Base-by-base conservation (phyloP, 208 protist genomes). In the Leishmania mexicana region DNA sequence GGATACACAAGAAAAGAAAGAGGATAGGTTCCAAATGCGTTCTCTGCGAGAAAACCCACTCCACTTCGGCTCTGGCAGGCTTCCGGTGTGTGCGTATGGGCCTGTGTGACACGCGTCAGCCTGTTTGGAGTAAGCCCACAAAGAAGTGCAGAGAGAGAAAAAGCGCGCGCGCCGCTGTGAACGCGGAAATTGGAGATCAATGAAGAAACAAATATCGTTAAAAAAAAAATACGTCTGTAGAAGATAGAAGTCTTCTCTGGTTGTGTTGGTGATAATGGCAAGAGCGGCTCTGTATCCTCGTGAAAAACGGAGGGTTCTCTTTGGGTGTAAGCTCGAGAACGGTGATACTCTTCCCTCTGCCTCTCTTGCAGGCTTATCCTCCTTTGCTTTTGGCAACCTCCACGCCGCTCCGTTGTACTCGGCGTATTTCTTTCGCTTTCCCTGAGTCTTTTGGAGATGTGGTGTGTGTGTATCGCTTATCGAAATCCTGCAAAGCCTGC, bases 381-480 rank as follows among this genome's bases (percentile, higher is more conserved):
- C 13, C 11, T 17, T 67, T 60, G 24, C 3, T 24, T 7, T 7
- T 6, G 54, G 54, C 31, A 17, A 68, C 31, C 5, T 31, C 62
- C 2, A 40, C 31, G 62, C 31, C 42, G 31, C 62, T 68, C 17
- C 31, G 62, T 24, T 49, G 67, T 13, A 35, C 3, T 35, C 35
- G 38, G 2, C 3, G 35, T 31, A 10, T 31, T 24, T 60, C 49
- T 5, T 28, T 76, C 72, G 28, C 42, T 40, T 38, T 76, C 72
- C 3, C n/a, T 58, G 42, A 31, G 7, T 60, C 1, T 2, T 2
- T 38, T 28, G n/a, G 5, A 42, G n/a, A 40, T 68, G 31, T 21
- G 31, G 31, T 3, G 68, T 74, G 68, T 74, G 42, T 74, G 51
- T 80, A 17, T 21, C 71, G 24, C 45, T 38, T 58, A 60, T 74